These are phyloP conservation scores for Puccinia hordei DNA, from an alignment of 1,284 basidiomycete genomes.

Conservation along the genomic window DNA sequence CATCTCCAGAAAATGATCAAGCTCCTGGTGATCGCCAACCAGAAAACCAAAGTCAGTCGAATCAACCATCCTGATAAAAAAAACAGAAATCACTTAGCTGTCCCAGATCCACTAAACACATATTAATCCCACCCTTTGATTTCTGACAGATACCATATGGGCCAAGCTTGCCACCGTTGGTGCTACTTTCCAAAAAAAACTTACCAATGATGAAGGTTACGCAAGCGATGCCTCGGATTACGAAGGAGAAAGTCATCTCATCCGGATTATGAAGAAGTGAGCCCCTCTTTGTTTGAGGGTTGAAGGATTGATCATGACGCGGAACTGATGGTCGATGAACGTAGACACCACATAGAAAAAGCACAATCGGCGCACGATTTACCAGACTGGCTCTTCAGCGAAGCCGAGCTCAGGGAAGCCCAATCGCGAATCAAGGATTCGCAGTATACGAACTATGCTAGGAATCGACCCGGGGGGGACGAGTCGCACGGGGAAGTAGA, in stretches of 20 bases:
- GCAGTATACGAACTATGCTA: background rate
- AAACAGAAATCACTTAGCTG: too few relatives aligned
- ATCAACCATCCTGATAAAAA: too few relatives aligned
- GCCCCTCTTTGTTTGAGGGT: background rate
- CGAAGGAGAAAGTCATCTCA: constrained; percentile 50
- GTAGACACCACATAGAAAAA: constrained; percentile 37
- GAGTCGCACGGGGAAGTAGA: background rate
- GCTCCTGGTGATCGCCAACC: constrained; percentile 3
- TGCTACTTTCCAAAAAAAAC: constrained; percentile 41
- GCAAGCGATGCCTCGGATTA: constrained; percentile 48
- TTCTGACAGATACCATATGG: constrained; percentile 41
- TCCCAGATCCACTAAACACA: background rate
- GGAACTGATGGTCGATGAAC: background rate
- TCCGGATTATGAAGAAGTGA: constrained; percentile 50
- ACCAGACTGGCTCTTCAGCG: constrained; percentile 40
- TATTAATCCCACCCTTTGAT: background rate
- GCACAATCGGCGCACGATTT: constrained; percentile 41
- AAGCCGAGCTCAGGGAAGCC: constrained; percentile 22
- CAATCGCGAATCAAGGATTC: background rate
- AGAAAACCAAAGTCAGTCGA: constrained; percentile 30
- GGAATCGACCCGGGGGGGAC: background rate
- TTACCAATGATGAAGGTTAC: constrained; percentile 44
- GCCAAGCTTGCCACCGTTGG: constrained; percentile 36
- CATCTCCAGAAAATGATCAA: constrained; percentile 3
- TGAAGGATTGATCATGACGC: too few relatives aligned